These are phyloP conservation scores for Pisolithus marmoratus DNA, from an alignment of 768 basidiomycete genomes.

Conservation along the genomic window DNA sequence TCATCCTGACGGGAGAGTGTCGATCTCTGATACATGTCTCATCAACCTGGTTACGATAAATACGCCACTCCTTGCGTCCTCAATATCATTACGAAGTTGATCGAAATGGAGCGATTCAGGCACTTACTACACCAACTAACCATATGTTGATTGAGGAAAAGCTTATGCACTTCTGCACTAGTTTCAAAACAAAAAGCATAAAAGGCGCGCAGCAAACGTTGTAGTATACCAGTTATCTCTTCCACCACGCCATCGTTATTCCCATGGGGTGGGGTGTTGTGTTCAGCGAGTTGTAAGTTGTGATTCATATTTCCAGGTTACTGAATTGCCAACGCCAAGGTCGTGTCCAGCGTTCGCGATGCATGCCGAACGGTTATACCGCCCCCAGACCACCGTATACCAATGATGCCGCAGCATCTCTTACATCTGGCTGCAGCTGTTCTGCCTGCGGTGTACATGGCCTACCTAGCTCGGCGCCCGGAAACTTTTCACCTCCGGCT, in stretches of 20 bases:
- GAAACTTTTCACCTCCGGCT: conserved; percentile 60
- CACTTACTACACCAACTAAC: no score
- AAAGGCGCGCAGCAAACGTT: not conserved
- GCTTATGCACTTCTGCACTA: not conserved
- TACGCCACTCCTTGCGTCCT: no score
- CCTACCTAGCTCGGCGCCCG: conserved; percentile 63
- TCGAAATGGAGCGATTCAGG: no score
- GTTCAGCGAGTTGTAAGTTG: not conserved
- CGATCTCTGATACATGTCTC: no score
- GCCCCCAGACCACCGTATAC: conserved; percentile 44
- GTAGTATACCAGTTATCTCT: not conserved
- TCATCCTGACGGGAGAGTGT: no score
- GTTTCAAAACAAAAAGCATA: not conserved
- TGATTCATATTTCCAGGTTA: not conserved
- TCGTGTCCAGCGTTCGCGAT: conserved; percentile 10
- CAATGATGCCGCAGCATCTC: conserved; percentile 37
- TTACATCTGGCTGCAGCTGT: conserved; percentile 35
- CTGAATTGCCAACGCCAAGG: not conserved
- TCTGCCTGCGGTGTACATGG: conserved; percentile 59
- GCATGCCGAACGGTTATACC: conserved; percentile 49
- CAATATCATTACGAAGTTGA: no score
- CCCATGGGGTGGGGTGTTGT: not conserved
- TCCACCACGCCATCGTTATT: not conserved
- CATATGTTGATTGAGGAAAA: no score
- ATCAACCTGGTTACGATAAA: no score